These are phyloP conservation scores for Coprinopsis marcescibilis DNA, from an alignment of 768 basidiomycete genomes.

Conservation along the genomic window DNA sequence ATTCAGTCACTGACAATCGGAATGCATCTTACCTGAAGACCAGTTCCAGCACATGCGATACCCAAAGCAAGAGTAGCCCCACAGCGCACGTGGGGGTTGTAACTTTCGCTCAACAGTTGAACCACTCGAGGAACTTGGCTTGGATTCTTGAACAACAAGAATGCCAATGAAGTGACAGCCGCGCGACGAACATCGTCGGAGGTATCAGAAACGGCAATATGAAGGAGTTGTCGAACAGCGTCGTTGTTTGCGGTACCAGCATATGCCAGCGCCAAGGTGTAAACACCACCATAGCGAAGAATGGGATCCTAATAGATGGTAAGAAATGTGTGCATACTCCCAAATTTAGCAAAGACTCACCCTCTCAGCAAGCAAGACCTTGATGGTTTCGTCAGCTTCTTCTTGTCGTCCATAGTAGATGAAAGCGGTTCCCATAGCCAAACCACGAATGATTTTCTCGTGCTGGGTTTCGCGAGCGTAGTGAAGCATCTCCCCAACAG, in stretches of 20 bases:
- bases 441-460: slow-evolving; percentile 97
- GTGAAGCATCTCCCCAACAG: slow-evolving; percentile 89
- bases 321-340: slow-evolving; percentile 1
- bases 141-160: slow-evolving; percentile 95
- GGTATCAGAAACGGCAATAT: slow-evolving; percentile 97
- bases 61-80: slow-evolving; percentile 95
- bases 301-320: slow-evolving; percentile 73
- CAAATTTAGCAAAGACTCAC: slow-evolving; percentile 32
- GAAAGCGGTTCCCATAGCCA: slow-evolving; percentile 90
- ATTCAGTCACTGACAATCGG: neutral
- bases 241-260: slow-evolving; percentile 94
- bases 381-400: slow-evolving; percentile 82
- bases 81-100: slow-evolving; percentile 97
- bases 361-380: slow-evolving; percentile 77
- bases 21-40: slow-evolving; percentile 62
- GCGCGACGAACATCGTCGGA: slow-evolving; percentile 96
- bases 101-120: slow-evolving; percentile 94
- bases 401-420: slow-evolving; percentile 92
- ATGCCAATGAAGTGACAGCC: slow-evolving; percentile 92
- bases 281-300: slow-evolving; percentile 95
- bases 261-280: slow-evolving; percentile 93
- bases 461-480: slow-evolving; percentile 98
- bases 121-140: slow-evolving; percentile 95
- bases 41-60: slow-evolving; percentile 96
- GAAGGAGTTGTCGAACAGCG: slow-evolving; percentile 85